Evolutionary conservation across 441 rosid species (phyloP).

Genomic region (Pelargonium myrrhifolium): DNA sequence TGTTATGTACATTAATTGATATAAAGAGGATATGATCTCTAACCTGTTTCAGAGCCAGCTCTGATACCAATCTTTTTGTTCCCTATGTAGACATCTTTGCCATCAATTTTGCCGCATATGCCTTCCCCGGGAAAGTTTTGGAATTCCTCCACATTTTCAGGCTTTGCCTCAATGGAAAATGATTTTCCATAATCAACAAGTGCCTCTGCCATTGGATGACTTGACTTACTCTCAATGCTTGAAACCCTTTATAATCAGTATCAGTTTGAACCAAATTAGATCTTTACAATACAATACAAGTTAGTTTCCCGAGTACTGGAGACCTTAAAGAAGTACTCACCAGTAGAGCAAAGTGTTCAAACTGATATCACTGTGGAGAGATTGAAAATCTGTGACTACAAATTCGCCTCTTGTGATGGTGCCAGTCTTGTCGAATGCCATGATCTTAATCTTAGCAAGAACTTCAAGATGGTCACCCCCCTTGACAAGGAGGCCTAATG

Average conservation of each 20-base stretch:
- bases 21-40: neutral
- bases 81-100: conserved; percentile 56
- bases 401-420: conserved; percentile 87
- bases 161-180: conserved; percentile 50
- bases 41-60: conserved; percentile 60
- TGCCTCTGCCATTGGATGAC: conserved; percentile 88
- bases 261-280: neutral
- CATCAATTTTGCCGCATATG: conserved; percentile 62
- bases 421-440: conserved; percentile 91
- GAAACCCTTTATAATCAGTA: conserved; percentile 47
- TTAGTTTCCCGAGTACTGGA: too few relatives aligned
- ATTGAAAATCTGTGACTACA: conserved; percentile 45
- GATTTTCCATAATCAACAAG: conserved; percentile 57
- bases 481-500: conserved; percentile 71
- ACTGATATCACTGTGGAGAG: conserved; percentile 38
- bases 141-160: conserved; percentile 58
- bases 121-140: conserved; percentile 89
- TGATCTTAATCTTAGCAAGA: conserved; percentile 54
- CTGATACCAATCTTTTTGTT: conserved; percentile 53
- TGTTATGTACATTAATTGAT: too few relatives aligned
- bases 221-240: conserved; percentile 79
- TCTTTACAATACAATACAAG: too few relatives aligned
- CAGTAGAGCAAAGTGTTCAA: conserved; percentile 46
- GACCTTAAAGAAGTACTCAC: conserved; percentile 26
- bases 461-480: conserved; percentile 72